These are phyloP conservation scores for Anisodus acutangulus DNA, from an alignment of 257 asterid species.

Conservation along the genomic window DNA sequence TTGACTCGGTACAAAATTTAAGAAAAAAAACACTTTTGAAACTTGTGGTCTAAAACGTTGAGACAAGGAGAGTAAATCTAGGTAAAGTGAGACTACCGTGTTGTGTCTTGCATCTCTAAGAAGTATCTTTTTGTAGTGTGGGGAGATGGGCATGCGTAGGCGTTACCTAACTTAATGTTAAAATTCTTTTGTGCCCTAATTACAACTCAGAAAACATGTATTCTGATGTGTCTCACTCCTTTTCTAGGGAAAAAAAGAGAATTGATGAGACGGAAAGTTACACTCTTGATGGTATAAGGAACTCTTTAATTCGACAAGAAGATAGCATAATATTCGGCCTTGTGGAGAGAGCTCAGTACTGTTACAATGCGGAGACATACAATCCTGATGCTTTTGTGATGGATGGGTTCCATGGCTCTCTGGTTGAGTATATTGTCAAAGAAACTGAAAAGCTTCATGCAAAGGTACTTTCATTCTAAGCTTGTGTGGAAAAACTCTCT, in stretches of 20 bases:
- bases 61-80: background rate
- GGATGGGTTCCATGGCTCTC: constrained; percentile 80
- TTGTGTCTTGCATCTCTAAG: background rate
- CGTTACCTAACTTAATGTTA: constrained; percentile 4
- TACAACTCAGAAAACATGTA: constrained; percentile 27
- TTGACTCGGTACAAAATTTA: background rate
- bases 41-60: background rate
- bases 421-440: constrained; percentile 35
- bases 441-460: constrained; percentile 94
- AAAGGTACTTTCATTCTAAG: constrained; percentile 48
- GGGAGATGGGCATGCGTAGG: background rate
- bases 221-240: constrained; percentile 28
- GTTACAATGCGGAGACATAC: constrained; percentile 71
- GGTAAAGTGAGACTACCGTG: background rate
- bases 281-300: constrained; percentile 88
- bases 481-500: background rate
- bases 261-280: constrained; percentile 77
- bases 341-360: constrained; percentile 89
- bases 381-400: constrained; percentile 66
- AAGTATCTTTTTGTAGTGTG: background rate
- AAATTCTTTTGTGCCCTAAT: background rate
- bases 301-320: constrained; percentile 84
- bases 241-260: constrained; percentile 58
- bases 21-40: too few relatives aligned
- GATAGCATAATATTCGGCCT: constrained; percentile 89